A percentile compares a stretch with the other conserved stretches of the same genome.
Evolutionary conservation across 2,329 filamentous ascomycete species (phyloP).

Genomic region (Furcasterigmium sp.): DNA sequence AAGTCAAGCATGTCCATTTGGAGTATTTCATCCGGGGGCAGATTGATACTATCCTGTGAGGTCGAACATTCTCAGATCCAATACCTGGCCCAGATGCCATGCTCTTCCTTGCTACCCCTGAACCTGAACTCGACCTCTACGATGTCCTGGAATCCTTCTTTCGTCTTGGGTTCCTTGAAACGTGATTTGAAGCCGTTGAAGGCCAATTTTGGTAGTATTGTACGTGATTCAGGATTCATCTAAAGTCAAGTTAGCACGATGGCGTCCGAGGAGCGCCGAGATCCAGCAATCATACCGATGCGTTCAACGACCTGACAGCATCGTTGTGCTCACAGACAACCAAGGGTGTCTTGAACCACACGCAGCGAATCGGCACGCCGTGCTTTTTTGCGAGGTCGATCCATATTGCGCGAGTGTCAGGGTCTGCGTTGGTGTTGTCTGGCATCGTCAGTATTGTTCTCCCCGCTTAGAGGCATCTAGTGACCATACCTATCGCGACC

Average conservation of each 20-base stretch:
- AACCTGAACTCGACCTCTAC: conserved; percentile 72
- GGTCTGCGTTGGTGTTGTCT: conserved; percentile 96
- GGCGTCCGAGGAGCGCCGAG: background rate
- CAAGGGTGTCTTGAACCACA: conserved; percentile 73
- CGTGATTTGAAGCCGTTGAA: conserved; percentile 71
- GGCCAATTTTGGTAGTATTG: conserved; percentile 69
- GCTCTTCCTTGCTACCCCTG: conserved; percentile 62
- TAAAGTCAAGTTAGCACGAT: conserved; percentile 18
- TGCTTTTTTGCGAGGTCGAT: conserved; percentile 65
- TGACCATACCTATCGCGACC: conserved; percentile 67
- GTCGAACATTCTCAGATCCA: conserved; percentile 72
- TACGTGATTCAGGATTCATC: conserved; percentile 79
- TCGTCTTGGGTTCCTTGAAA: conserved; percentile 64
- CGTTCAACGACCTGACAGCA: conserved; percentile 67
- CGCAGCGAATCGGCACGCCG: conserved; percentile 72
- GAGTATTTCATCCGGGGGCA: no score
- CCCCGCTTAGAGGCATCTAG: background rate
- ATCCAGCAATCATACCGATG: conserved; percentile 24
- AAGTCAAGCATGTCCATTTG: no score
- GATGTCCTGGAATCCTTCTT: conserved; percentile 84
- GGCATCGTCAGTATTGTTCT: background rate
- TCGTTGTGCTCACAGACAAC: conserved; percentile 82
- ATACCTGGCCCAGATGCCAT: conserved; percentile 67
- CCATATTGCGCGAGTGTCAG: conserved; percentile 75
- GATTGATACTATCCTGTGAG: no score